These are phyloP conservation scores for Apiospora kogelbergensis DNA, from an alignment of 2,329 filamentous ascomycete species.

Conservation along the genomic window DNA sequence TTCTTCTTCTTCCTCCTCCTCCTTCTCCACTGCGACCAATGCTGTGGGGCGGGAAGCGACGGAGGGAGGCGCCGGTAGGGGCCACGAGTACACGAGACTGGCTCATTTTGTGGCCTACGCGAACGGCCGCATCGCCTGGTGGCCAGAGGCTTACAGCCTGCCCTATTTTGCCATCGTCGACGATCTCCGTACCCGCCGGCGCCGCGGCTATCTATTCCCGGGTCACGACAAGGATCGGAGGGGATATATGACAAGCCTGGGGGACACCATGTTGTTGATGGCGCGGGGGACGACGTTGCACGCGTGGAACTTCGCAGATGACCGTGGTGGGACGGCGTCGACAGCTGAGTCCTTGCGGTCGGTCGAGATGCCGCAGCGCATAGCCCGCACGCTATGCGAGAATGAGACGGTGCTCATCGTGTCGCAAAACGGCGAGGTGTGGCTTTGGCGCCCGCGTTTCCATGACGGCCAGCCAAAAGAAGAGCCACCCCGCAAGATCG, in stretches of 20 bases:
- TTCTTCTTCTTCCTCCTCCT: slow-evolving; percentile 13
- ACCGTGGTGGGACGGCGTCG: slow-evolving; percentile 17
- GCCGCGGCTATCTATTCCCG: slow-evolving; percentile 29
- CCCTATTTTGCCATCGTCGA: slow-evolving; percentile 31
- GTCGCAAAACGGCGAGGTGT: slow-evolving; percentile 24
- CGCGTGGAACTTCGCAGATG: slow-evolving; percentile 29
- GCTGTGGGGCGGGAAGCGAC: not conserved
- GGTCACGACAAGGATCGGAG: slow-evolving; percentile 15
- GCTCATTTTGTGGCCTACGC: slow-evolving; percentile 30
- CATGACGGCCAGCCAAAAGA: not conserved
- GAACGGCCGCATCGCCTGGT: slow-evolving; percentile 30
- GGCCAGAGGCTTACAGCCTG: slow-evolving; percentile 29
- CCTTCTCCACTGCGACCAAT: not conserved
- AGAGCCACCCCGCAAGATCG: slow-evolving; percentile 20
- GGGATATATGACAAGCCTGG: slow-evolving; percentile 31
- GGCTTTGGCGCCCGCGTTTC: slow-evolving; percentile 20
- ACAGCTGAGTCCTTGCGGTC: slow-evolving; percentile 18
- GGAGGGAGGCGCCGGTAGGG: not conserved
- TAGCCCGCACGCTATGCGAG: slow-evolving; percentile 27
- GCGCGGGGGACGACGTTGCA: slow-evolving; percentile 25
- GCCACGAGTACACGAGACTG: not conserved
- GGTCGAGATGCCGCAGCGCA: slow-evolving; percentile 18
- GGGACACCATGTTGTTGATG: slow-evolving; percentile 29
- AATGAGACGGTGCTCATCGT: slow-evolving; percentile 28
- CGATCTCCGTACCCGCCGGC: slow-evolving; percentile 27